Percentiles rank a stretch among this genome's conserved stretches.
phyloP scores from a whole-genome alignment of 768 basidiomycete genomes.

The Piloderma croceum region DNA sequence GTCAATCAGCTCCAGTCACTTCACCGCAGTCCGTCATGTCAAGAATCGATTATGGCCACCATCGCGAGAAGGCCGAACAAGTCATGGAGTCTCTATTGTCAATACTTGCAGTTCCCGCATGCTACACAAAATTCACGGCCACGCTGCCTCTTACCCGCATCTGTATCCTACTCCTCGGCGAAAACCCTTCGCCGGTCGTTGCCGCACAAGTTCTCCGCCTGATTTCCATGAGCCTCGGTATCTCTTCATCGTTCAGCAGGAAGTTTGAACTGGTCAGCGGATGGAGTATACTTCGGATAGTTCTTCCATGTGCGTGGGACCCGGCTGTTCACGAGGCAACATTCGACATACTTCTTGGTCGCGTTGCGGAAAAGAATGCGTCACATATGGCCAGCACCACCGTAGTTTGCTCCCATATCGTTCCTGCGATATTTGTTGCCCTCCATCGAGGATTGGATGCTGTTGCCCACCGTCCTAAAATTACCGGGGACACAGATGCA shows the following conservation, averaged over 20 bases:
- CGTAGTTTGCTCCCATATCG: constrained; percentile 58
- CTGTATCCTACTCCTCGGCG: constrained; percentile 69
- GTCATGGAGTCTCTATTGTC: constrained; percentile 62
- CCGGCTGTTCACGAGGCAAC: constrained; percentile 57
- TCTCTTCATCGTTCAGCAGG: constrained; percentile 59
- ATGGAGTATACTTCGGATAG: constrained; percentile 68
- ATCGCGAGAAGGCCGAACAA: constrained; percentile 58
- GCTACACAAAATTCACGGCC: constrained; percentile 65
- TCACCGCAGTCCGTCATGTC: constrained; percentile 58
- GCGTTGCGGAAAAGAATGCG: constrained; percentile 15
- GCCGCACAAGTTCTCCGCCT: constrained; percentile 56
- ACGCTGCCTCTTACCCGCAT: constrained; percentile 77
- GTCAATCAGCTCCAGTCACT: constrained; percentile 15
- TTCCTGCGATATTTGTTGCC: constrained; percentile 66
- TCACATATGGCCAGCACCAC: constrained; percentile 23
- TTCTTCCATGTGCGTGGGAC: constrained; percentile 67
- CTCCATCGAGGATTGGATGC: constrained; percentile 51
- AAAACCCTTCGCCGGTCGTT: constrained; percentile 54
- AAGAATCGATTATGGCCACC: constrained; percentile 43
- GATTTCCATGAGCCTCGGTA: constrained; percentile 48
- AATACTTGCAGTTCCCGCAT: constrained; percentile 49
- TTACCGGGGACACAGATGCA: neutral
- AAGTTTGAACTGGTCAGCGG: constrained; percentile 86
- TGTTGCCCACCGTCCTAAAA: constrained; percentile 23
- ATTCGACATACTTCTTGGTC: constrained; percentile 64